These are phyloP conservation scores for Eutrema salsugineum DNA, from an alignment of 441 rosid species.

Conservation along the genomic window DNA sequence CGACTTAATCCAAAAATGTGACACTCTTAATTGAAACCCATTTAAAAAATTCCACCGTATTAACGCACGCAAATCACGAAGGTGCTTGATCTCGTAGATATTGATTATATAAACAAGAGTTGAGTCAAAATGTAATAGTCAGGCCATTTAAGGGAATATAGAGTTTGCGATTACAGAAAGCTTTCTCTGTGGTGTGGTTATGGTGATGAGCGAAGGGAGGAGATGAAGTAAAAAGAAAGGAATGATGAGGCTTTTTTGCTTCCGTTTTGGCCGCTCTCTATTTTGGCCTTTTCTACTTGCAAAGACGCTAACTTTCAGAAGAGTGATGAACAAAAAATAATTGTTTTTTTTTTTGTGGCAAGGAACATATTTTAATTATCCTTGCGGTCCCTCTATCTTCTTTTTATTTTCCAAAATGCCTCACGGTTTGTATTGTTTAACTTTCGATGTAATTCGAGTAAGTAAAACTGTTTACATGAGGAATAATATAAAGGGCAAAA, in stretches of 20 bases:
- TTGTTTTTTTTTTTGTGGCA: background rate
- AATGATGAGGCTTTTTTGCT: constrained; percentile 28
- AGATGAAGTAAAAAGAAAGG: constrained; percentile 16
- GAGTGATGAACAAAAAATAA: background rate
- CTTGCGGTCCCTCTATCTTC: background rate
- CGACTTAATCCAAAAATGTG: constrained; percentile 10
- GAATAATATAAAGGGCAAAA: constrained; percentile 15
- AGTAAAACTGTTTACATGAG: background rate
- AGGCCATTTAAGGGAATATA: background rate
- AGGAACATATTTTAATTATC: background rate
- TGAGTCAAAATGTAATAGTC: constrained; percentile 8
- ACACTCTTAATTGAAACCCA: constrained; percentile 25
- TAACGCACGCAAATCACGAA: constrained; percentile 2
- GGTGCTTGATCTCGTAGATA: constrained; percentile 18
- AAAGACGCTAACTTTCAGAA: constrained; percentile 3
- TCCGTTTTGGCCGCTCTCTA: constrained; percentile 33
- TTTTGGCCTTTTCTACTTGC: constrained; percentile 27
- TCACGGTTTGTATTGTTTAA: background rate
- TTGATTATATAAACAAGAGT: background rate
- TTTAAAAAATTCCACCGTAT: background rate
- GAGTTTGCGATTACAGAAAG: constrained; percentile 22
- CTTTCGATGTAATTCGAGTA: background rate
- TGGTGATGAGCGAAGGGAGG: constrained; percentile 23
- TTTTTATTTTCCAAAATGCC: background rate
- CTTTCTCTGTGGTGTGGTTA: constrained; percentile 22